Conservation (phyloP, 2,329 filamentous ascomycete genomes). For the Penicillium sp. region DNA sequence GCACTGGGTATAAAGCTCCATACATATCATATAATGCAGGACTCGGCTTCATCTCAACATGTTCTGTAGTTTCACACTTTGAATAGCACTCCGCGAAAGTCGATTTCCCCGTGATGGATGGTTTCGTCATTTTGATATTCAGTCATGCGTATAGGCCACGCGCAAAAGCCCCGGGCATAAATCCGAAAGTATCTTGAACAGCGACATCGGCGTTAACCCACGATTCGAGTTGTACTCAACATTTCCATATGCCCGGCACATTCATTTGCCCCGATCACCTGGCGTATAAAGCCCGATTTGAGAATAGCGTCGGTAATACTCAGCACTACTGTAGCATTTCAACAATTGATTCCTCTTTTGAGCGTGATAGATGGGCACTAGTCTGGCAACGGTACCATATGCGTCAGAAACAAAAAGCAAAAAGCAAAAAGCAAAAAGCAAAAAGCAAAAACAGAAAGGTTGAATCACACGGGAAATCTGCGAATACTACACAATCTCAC, state of each 20-base stretch:
- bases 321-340: conserved; percentile 3
- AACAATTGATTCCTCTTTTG: background rate
- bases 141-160: background rate
- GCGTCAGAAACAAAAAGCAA: background rate
- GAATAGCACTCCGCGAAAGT: background rate
- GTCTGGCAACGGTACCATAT: background rate
- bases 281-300: background rate
- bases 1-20: no score
- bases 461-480: background rate
- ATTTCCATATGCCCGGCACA: background rate
- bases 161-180: background rate
- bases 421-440: background rate
- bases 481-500: background rate
- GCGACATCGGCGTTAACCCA: background rate
- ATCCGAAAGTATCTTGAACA: background rate
- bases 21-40: no score
- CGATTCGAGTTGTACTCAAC: background rate
- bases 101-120: background rate
- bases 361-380: background rate
- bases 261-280: background rate
- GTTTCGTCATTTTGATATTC: background rate
- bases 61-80: background rate
- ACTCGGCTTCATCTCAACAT: background rate
- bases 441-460: background rate
- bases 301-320: background rate